These are phyloP conservation scores for Lachnellula suecica DNA, from an alignment of 2,329 filamentous ascomycete genomes.

Conservation along the genomic window DNA sequence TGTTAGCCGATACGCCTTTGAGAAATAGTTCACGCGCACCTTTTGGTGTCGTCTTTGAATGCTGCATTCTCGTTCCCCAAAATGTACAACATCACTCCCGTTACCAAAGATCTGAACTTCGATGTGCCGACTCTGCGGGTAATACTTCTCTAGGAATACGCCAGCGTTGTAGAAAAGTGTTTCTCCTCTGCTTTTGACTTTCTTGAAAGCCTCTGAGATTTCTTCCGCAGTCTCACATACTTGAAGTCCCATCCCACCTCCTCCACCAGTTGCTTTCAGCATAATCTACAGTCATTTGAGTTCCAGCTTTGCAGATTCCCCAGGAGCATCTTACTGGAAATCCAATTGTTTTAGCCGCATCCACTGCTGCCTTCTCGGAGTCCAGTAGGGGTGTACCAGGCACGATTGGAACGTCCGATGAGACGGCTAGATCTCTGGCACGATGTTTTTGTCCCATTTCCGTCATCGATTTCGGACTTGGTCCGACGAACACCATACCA, in stretches of 20 bases:
- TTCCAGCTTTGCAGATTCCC: background rate
- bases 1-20: background rate
- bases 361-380: slow-evolving; percentile 49
- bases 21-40: background rate
- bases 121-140: slow-evolving; percentile 57
- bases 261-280: slow-evolving; percentile 58
- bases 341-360: slow-evolving; percentile 30
- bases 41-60: slow-evolving; percentile 70
- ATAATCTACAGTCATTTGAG: slow-evolving; percentile 35
- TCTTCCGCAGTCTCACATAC: slow-evolving; percentile 48
- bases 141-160: slow-evolving; percentile 51
- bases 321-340: slow-evolving; percentile 32
- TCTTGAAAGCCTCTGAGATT: slow-evolving; percentile 49
- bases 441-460: slow-evolving; percentile 42
- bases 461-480: slow-evolving; percentile 35
- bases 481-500: slow-evolving; percentile 60
- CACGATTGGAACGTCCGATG: slow-evolving; percentile 63
- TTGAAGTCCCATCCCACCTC: slow-evolving; percentile 63
- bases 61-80: slow-evolving; percentile 67
- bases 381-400: slow-evolving; percentile 65
- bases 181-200: slow-evolving; percentile 39
- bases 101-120: slow-evolving; percentile 70
- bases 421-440: slow-evolving; percentile 64
- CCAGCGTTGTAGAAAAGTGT: slow-evolving; percentile 51
- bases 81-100: slow-evolving; percentile 53